Base-by-base conservation (phyloP, 495 filamentous ascomycete species). In the Lepidopterella palustris region DNA sequence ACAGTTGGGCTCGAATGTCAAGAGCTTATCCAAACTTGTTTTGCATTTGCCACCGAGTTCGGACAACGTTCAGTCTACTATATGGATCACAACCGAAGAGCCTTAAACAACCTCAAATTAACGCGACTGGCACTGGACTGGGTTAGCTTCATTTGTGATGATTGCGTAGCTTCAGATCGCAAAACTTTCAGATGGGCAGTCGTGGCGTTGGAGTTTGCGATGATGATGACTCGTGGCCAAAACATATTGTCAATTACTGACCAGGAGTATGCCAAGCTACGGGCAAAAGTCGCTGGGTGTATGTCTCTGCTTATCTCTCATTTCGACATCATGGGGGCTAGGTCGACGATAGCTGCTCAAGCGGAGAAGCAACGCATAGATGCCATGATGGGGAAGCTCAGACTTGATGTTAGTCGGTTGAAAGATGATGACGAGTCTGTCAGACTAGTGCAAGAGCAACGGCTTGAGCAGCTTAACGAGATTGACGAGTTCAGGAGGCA, bases 171-270 rank as follows among this genome's bases (percentile, higher is more conserved):
- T 4, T 87, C 89, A n/a, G 92, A 98, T 70, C 80, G 91, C 57
- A 93, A 91, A 72, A 97, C 93, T 0, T 98, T 97, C 78, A 86
- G 89, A 55, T 98, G 93, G 93, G 89, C 93, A 20, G 93, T 98
- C 39, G 82, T 88, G 56, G 93, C 93, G 3, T 79, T 98, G 10
- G 93, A 98, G 70, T 97, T 97, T 69, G 89, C 91, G 24, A 97
- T 97, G 93, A 81, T 87, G 50, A 97, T 97, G 83, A 98, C 93
- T 0, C 82, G 87, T 39, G 95, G 93, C 11, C 85, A 88, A 59
- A 91, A 96, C 65, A 92, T 98, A 45, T 74, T 98, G 5, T 86
- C 83, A 4, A 86, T 98, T 55, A 88, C 85, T 24, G 89, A 95
- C 53, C 81, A 84, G 24, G 91, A 97, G 66, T 98, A 96, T 70